phyloP scores from a whole-genome alignment of 176 grass and related monocot species.

The Cocos nucifera region DNA sequence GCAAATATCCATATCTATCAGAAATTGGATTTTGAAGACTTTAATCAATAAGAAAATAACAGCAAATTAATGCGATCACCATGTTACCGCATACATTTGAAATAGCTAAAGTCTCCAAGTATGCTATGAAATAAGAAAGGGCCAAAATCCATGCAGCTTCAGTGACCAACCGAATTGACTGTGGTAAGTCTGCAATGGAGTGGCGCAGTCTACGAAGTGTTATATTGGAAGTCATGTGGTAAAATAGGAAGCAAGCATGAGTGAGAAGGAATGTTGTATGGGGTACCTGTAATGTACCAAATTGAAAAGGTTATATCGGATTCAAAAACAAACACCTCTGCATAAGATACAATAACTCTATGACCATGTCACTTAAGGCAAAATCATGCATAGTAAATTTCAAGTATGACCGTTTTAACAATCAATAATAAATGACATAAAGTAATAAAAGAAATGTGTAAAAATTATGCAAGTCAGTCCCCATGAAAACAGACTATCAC shows the following conservation, averaged over 20 bases:
- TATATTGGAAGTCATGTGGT: constrained; percentile 90
- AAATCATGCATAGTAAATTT: too few species aligned
- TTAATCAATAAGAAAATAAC: not conserved
- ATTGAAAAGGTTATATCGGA: not conserved
- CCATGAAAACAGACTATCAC: too few species aligned
- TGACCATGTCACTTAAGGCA: too few species aligned
- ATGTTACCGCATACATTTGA: constrained; percentile 64
- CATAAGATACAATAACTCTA: too few species aligned
- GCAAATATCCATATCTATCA: too few species aligned
- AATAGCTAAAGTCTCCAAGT: constrained; percentile 87
- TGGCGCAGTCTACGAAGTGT: constrained; percentile 65
- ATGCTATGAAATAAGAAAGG: constrained; percentile 89
- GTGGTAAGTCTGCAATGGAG: constrained; percentile 49
- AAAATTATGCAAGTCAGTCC: too few species aligned
- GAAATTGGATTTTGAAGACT: too few species aligned
- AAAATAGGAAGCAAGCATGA: constrained; percentile 84
- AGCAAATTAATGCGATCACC: too few species aligned
- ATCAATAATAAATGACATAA: too few species aligned
- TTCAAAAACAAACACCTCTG: not conserved
- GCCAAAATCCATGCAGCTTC: constrained; percentile 74
- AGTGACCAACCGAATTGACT: constrained; percentile 44
- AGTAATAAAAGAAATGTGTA: too few species aligned
- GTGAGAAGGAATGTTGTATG: constrained; percentile 79
- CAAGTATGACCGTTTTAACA: too few species aligned
- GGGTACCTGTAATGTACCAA: constrained; percentile 67